phyloP scores from a whole-genome alignment of 2,329 filamentous ascomycete genomes.

The Thielaviopsis ethacetica region DNA sequence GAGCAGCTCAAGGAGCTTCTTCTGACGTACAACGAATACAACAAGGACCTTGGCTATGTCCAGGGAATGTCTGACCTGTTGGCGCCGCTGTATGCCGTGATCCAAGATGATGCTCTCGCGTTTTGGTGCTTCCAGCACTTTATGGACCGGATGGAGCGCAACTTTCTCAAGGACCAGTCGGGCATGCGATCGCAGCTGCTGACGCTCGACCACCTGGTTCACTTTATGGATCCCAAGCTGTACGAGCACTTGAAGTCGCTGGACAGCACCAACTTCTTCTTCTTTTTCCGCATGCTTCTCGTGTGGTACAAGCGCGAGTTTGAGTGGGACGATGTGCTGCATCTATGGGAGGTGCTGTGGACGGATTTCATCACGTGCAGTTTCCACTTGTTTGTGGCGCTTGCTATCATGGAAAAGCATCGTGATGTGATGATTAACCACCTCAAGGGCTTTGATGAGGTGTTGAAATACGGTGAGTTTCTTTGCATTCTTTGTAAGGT shows the following conservation, averaged over 20 bases:
- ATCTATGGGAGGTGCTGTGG: conserved; percentile 88
- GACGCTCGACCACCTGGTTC: conserved; percentile 84
- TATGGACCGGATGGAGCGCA: conserved; percentile 96
- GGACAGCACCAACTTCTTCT: conserved; percentile 98
- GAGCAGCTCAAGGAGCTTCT: conserved; percentile 99
- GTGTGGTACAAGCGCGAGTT: conserved; percentile 99
- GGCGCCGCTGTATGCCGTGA: conserved; percentile 87
- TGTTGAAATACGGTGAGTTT: conserved; percentile 76
- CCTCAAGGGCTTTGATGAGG: conserved; percentile 86
- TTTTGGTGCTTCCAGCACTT: conserved; percentile 95
- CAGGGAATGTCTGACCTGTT: conserved; percentile 98
- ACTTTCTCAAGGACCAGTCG: conserved; percentile 88
- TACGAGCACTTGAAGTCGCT: conserved; percentile 79
- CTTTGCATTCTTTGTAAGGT: too few relatives aligned
- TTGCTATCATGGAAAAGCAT: conserved; percentile 91
- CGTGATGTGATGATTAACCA: conserved; percentile 93
- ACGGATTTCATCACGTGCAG: conserved; percentile 78
- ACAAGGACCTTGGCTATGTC: conserved; percentile 86
- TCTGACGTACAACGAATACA: conserved; percentile 95
- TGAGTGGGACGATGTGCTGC: conserved; percentile 68
- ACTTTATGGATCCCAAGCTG: conserved; percentile 89
- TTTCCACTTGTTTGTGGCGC: conserved; percentile 86
- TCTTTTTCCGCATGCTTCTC: conserved; percentile 97
- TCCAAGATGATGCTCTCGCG: conserved; percentile 91
- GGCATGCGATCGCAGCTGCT: conserved; percentile 88